phyloP scores from a whole-genome alignment of 495 filamentous ascomycete species.

The Talaromyces wortmannii region DNA sequence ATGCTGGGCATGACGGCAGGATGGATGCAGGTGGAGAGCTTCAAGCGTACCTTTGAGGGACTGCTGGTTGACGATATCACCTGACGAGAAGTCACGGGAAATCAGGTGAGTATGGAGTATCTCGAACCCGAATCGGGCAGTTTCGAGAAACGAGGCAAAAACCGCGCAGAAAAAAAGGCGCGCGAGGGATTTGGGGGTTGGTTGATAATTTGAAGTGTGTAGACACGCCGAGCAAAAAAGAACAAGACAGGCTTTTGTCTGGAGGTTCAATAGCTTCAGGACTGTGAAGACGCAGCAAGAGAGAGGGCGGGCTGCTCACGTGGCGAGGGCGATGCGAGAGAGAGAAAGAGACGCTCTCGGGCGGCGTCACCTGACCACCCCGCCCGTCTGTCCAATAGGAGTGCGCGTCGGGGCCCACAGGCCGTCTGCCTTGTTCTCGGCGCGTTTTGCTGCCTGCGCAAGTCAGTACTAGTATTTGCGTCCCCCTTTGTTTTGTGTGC shows the following conservation, averaged over 20 bases:
- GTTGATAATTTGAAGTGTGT: background rate
- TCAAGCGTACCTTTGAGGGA: conserved; percentile 30
- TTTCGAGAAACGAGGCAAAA: conserved; percentile 13
- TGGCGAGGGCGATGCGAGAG: conserved; percentile 16
- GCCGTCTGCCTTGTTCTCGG: background rate
- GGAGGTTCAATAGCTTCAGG: background rate
- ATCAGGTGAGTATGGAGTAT: conserved; percentile 28
- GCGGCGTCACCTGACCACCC: background rate
- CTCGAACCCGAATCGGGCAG: conserved; percentile 17
- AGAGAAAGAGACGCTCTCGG: background rate
- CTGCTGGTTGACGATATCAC: conserved; percentile 41
- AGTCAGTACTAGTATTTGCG: too few species aligned
- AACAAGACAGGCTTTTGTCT: background rate
- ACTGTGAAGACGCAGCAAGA: conserved; percentile 6
- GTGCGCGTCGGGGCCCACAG: background rate
- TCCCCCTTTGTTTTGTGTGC: too few species aligned
- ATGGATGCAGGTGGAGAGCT: conserved; percentile 7
- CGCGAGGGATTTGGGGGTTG: conserved; percentile 10
- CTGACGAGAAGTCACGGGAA: conserved; percentile 47
- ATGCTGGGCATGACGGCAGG: background rate
- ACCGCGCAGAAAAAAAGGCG: conserved; percentile 11
- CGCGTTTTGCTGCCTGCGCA: background rate
- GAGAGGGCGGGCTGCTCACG: conserved; percentile 38
- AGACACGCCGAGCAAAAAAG: background rate
- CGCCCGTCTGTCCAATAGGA: background rate